These are phyloP conservation scores for Fusarium sp. DNA, from an alignment of 2,329 filamentous ascomycete species.

Conservation along the genomic window DNA sequence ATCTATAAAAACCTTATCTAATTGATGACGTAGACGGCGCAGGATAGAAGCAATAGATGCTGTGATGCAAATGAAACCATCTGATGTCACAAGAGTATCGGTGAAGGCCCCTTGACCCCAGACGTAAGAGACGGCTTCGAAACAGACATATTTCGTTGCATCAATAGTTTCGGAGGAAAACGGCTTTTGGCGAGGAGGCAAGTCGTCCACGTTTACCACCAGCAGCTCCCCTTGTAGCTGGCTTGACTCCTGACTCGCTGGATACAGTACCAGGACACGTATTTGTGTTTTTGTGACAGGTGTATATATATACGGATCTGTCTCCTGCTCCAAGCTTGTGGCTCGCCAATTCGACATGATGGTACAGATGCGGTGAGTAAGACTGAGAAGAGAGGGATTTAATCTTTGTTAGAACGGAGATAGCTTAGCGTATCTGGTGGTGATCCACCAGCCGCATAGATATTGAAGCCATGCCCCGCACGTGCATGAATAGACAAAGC, in stretches of 20 bases:
- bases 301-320: background rate
- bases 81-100: background rate
- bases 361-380: no score
- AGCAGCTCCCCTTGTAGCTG: background rate
- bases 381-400: background rate
- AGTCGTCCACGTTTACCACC: background rate
- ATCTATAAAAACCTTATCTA: no score
- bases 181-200: background rate
- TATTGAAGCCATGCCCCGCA: background rate
- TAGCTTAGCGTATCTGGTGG: fast-evolving
- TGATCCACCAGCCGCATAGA: background rate
- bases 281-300: background rate
- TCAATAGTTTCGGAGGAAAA: background rate
- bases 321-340: fast-evolving
- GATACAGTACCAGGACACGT: background rate
- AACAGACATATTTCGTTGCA: background rate
- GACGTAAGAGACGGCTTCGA: constrained; percentile 14
- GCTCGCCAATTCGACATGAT: fast-evolving
- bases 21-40: no score
- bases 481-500: background rate
- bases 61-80: constrained; percentile 3
- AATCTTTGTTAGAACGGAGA: fast-evolving
- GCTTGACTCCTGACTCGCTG: background rate
- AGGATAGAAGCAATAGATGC: constrained; percentile 14
- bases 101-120: constrained; percentile 7